Base-by-base conservation (phyloP, 1,139 yeast species). In the Suhomyces bolitotheri region DNA sequence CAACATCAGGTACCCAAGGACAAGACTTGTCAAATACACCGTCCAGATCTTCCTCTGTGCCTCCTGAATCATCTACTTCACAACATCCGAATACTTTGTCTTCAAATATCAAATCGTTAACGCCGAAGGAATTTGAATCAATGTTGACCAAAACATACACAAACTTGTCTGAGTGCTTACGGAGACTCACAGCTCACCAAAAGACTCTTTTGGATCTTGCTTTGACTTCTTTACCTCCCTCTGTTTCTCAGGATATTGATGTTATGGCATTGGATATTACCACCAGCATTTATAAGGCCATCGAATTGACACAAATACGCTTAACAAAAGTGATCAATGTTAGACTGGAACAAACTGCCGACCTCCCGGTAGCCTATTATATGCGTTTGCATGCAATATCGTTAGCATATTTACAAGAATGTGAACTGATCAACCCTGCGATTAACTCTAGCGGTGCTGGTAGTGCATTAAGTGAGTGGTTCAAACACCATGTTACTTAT, bases 391-490 rank as follows among this genome's bases (percentile, higher is more conserved):
- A 82, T 57, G 71, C 84, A 3, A 65, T 86, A 14, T 78, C 82
- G 33, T 76, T 82, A 1, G 71, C 82, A 16, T 90, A 89, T 53
- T 66, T 89, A 24, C 78, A 78, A 33, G 96, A 88, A 54, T 87
- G 96, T 57, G 98, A 92, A 56, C 70, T 81, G 10, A 78, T 90
- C 6, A 80, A 88, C 29, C 97, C 96, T 0, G 81, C 80, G 19
- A 74, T 78, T 27, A 73, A 77, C 11, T 72, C 78, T 2, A 78
- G 77, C 36, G 74, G 67, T 1, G 60, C 69, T 1, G 73, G 73
- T 2, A 64, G 62, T 38, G 61, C 77, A 11, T 64, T 90, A 29
- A 77, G 82, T 38, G 87, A 81, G 38, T 76, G 82, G 57, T 61
- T 87, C 14, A 76, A 74, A n/a, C 72, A 74, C 31, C 96, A 87